phyloP scores from a whole-genome alignment of 1,284 basidiomycete genomes.

The Apiotrichum akiyoshidainum region DNA sequence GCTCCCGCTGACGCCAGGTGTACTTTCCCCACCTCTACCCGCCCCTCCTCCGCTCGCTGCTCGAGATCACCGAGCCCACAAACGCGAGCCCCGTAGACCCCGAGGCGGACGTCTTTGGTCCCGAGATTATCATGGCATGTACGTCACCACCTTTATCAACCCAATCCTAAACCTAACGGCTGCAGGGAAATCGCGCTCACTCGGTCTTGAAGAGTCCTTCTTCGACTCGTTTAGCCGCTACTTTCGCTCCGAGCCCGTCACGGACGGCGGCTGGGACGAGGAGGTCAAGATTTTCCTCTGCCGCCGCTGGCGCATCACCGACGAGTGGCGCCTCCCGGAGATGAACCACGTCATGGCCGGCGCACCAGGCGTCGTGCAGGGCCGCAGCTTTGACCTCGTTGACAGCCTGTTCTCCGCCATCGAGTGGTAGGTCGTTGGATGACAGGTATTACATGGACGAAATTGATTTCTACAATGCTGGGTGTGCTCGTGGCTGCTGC shows the following conservation, averaged over 20 bases:
- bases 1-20: conserved; percentile 25
- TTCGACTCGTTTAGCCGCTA: conserved; percentile 43
- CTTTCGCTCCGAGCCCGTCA: conserved; percentile 39
- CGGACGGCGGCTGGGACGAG: conserved; percentile 24
- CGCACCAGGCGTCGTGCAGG: conserved; percentile 32
- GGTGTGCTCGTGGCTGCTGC: conserved; percentile 7
- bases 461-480: conserved; percentile 19
- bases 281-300: conserved; percentile 44
- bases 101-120: conserved; percentile 28
- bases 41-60: conserved; percentile 38
- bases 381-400: conserved; percentile 36
- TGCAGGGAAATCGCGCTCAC: conserved; percentile 42
- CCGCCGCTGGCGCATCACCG: conserved; percentile 37
- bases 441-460: conserved; percentile 13
- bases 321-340: conserved; percentile 37
- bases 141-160: conserved; percentile 15
- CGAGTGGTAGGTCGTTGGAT: conserved; percentile 28
- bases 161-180: not conserved
- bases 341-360: conserved; percentile 40
- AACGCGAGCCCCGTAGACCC: not conserved
- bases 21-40: conserved; percentile 50
- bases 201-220: conserved; percentile 47
- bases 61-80: conserved; percentile 38
- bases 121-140: conserved; percentile 47
- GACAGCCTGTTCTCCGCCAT: conserved; percentile 40